Conservation (phyloP, 441 rosid species). For the Adansonia grandidieri region DNA sequence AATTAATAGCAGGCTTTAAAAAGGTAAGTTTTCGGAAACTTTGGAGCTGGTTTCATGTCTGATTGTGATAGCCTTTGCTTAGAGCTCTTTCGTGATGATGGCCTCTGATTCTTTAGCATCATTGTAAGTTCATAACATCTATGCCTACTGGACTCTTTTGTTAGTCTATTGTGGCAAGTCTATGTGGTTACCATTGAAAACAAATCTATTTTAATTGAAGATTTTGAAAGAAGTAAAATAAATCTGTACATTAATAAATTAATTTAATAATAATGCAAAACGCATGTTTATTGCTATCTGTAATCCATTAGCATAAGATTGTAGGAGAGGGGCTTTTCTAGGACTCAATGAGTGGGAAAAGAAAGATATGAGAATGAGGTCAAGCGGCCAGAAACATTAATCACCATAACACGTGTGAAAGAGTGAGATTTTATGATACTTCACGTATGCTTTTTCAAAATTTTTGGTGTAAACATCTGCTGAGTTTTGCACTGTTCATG, state of each 20-base stretch:
- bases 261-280: neutral
- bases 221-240: neutral
- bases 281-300: neutral
- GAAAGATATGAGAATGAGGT: too few species aligned
- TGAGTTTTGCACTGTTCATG: neutral
- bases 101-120: neutral
- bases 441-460: too few species aligned
- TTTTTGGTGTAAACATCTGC: neutral
- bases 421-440: too few species aligned
- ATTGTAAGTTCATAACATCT: neutral
- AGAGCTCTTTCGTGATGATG: neutral
- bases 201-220: neutral
- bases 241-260: neutral
- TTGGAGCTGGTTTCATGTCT: neutral
- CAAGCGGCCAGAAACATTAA: too few species aligned
- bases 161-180: neutral
- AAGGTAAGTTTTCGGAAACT: constrained; percentile 49
- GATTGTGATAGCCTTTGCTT: neutral
- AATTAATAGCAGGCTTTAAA: constrained; percentile 76
- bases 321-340: neutral
- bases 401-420: too few species aligned
- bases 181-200: neutral
- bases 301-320: too few species aligned
- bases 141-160: neutral
- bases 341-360: too few species aligned